Conservation (phyloP, 2,329 filamentous ascomycete species). For the Colletotrichum somersetense region DNA sequence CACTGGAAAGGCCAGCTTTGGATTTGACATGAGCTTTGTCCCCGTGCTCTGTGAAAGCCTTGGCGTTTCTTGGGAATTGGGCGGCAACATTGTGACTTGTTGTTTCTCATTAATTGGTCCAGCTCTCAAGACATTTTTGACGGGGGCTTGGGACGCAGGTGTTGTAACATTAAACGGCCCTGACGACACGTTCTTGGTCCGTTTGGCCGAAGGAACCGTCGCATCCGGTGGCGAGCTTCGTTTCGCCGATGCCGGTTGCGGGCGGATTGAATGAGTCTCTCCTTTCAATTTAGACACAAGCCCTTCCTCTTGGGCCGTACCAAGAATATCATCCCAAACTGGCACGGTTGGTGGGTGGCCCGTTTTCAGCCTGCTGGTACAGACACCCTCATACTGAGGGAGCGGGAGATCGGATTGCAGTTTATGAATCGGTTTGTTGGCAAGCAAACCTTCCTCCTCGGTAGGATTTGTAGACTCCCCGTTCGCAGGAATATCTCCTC, state of each 20-base stretch:
- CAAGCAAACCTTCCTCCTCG: neutral
- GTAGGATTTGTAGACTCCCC: neutral
- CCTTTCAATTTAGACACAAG: slow-evolving; percentile 49
- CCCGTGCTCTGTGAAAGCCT: slow-evolving; percentile 27
- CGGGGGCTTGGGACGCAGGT: neutral
- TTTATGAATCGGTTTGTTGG: slow-evolving; percentile 39
- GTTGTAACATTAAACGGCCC: neutral
- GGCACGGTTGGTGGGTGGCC: slow-evolving; percentile 54
- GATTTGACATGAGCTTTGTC: slow-evolving; percentile 49
- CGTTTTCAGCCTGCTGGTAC: slow-evolving; percentile 57
- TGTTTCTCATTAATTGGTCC: neutral
- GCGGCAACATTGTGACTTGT: slow-evolving; percentile 16
- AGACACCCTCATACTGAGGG: slow-evolving; percentile 52
- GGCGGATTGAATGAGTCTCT: neutral
- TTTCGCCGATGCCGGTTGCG: slow-evolving; percentile 8
- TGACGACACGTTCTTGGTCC: neutral
- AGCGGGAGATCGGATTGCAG: slow-evolving; percentile 38
- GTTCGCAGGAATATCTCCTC: neutral
- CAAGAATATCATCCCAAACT: slow-evolving; percentile 54
- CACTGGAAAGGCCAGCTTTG: slow-evolving; percentile 73
- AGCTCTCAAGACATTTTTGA: neutral
- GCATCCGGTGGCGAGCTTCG: slow-evolving; percentile 19
- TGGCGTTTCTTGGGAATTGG: slow-evolving; percentile 16
- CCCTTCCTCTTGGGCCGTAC: slow-evolving; percentile 56
- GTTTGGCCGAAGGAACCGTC: slow-evolving; percentile 17